Base-by-base conservation (phyloP, 1,139 yeast genomes). In the Scheffersomyces titani region DNA sequence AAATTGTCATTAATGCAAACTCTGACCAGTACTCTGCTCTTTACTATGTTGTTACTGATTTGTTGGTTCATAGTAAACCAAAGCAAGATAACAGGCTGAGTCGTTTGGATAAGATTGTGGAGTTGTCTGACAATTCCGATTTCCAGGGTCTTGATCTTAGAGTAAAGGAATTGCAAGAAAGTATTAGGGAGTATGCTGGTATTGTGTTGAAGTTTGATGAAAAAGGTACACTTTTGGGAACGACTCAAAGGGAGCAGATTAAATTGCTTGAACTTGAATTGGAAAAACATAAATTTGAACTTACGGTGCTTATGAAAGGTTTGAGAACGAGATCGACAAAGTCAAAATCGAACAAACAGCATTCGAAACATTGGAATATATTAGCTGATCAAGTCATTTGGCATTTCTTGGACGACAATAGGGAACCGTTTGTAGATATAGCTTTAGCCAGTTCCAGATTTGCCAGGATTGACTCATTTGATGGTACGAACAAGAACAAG, bases 1-100 rank as follows among this genome's bases (percentile, higher is more conserved):
- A 86, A 61, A 81, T 91, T 53, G 88, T 87, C 11, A 77, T 92
- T 1, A 81, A 83, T 45, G 87, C 94, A 53, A 92, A 90, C 58
- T 89, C 97, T 0, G 71, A 71, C 40, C 97, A 92, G 64, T 93
- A 91, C 68, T 79, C 83, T 51, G 82, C 91, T 0, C 71, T 91
- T 40, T 89, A 83, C 68, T 82, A 85, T 53, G 82, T 92, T 52
- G 80, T 84, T 4, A 82, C 86, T 52, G 90, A 90, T 61, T 74
- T 92, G 51, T 67, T 93, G 57, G 75, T 91, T 22, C 89, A 88
- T 64, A 76, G 84, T 5, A 93, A 90, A 63, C 87, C 91, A 3
- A 78, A 81, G 49, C 80, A 82, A 55, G 86, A 85, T 64, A 78
- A 81, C 51, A 69, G 87, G 50, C 80, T 84, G 55, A 87, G 87